Percentiles rank a stretch among this genome's conserved stretches.
Conservation (phyloP, 805 yeast species). For the Citeromyces matritensis region DNA sequence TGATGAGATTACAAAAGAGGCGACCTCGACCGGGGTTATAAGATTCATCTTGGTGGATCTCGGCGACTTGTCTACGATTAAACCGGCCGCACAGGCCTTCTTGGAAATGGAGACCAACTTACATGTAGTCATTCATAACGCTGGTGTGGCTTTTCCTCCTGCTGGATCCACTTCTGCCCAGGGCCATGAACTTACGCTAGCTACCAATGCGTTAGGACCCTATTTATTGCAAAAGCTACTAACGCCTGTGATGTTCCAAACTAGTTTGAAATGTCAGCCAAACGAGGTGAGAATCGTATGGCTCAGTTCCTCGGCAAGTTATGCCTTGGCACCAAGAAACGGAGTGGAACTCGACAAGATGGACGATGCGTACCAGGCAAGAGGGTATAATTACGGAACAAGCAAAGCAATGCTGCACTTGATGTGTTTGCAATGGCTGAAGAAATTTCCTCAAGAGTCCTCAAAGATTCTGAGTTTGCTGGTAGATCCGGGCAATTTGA, state of each 20-base stretch:
- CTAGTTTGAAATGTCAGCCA: conserved; percentile 11
- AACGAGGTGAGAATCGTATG: conserved; percentile 24
- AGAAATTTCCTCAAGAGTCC: conserved; percentile 3
- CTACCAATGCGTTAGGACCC: conserved; percentile 30
- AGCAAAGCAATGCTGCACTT: conserved; percentile 2
- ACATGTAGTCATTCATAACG: conserved; percentile 24
- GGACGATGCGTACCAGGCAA: not conserved
- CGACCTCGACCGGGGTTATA: conserved; percentile 7
- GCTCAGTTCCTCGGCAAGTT: conserved; percentile 24
- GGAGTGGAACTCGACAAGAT: conserved; percentile 5
- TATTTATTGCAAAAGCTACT: conserved; percentile 24
- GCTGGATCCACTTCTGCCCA: conserved; percentile 19
- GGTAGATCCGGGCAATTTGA: conserved; percentile 3
- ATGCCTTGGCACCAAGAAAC: conserved; percentile 8
- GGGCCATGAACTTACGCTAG: conserved; percentile 29
- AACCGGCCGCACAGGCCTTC: conserved; percentile 17
- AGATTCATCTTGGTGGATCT: conserved; percentile 16
- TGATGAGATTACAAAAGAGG: conserved; percentile 10
- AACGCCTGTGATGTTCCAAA: conserved; percentile 18
- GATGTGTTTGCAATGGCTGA: conserved; percentile 2
- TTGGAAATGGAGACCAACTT: conserved; percentile 11
- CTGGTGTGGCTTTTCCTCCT: conserved; percentile 27
- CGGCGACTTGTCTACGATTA: conserved; percentile 24
- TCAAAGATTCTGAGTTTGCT: conserved; percentile 3
- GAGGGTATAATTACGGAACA: not conserved